phyloP scores from a whole-genome alignment of 2,329 filamentous ascomycete species.

The Paracoccidioides brasiliensis region DNA sequence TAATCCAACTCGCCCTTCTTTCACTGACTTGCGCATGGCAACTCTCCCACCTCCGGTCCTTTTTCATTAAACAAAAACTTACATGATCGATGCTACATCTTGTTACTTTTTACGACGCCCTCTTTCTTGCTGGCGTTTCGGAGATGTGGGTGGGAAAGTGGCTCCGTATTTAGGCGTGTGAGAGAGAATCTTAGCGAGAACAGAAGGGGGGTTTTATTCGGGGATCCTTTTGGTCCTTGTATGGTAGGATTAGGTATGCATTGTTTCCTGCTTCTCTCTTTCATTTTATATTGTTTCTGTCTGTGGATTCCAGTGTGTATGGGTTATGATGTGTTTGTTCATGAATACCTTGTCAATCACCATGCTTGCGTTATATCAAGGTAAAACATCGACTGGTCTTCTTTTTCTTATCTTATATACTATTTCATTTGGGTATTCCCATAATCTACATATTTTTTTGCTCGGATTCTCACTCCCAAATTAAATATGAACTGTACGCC shows the following conservation, averaged over 20 bases:
- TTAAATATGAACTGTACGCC: too few relatives aligned
- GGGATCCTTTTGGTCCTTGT: background rate
- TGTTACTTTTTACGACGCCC: background rate
- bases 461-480: background rate
- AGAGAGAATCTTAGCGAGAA: background rate
- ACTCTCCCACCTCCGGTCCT: constrained; percentile 82
- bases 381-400: background rate
- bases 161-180: background rate
- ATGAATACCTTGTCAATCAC: background rate
- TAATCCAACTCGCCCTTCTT: constrained; percentile 77
- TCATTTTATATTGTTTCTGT: background rate
- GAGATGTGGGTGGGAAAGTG: background rate
- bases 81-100: constrained; percentile 41
- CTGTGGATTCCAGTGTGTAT: background rate
- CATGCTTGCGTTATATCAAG: background rate
- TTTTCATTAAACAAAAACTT: constrained; percentile 99
- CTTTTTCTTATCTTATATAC: background rate
- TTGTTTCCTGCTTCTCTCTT: background rate
- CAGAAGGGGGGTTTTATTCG: background rate
- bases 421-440: background rate
- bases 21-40: constrained; percentile 92
- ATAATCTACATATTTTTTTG: background rate
- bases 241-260: background rate
- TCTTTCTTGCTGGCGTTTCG: background rate
- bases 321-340: background rate